A percentile compares a stretch with the other conserved stretches of the same genome.
These are phyloP conservation scores for Hypoxylon sp. DNA, from an alignment of 2,329 filamentous ascomycete genomes.

Conservation along the genomic window DNA sequence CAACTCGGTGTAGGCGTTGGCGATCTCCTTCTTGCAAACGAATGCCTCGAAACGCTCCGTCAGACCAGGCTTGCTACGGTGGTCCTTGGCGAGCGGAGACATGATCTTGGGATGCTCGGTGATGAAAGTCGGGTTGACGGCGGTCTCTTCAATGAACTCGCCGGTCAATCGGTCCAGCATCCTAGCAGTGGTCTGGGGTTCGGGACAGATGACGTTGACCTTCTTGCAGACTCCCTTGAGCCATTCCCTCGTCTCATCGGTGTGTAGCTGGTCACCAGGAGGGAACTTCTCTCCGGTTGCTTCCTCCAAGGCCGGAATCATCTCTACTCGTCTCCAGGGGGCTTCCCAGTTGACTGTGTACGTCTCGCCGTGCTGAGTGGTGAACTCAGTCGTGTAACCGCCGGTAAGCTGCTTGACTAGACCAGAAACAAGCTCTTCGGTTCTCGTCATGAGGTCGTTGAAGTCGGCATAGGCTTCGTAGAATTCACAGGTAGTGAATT, in stretches of 20 bases:
- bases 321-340: conserved; percentile 93
- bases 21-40: conserved; percentile 96
- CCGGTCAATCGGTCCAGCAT: conserved; percentile 97
- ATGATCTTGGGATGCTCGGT: conserved; percentile 81
- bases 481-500: conserved; percentile 98
- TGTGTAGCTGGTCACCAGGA: conserved; percentile 89
- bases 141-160: conserved; percentile 95
- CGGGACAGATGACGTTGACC: conserved; percentile 84
- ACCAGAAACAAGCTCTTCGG: conserved; percentile 91
- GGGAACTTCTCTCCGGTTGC: conserved; percentile 95
- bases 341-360: conserved; percentile 96
- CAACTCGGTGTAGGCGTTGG: conserved; percentile 93
- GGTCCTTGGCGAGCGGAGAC: conserved; percentile 96
- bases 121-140: conserved; percentile 94
- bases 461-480: conserved; percentile 95
- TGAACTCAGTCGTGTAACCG: conserved; percentile 86
- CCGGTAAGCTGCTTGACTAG: conserved; percentile 92
- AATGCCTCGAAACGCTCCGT: conserved; percentile 99
- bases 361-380: conserved; percentile 86
- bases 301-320: conserved; percentile 94
- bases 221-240: conserved; percentile 79
- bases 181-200: conserved; percentile 91
- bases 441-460: conserved; percentile 90
- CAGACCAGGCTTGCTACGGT: conserved; percentile 83
- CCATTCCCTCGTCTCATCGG: conserved; percentile 89